Conservation (phyloP, 495 filamentous ascomycete species). For the Tetracladium marchalianum region DNA sequence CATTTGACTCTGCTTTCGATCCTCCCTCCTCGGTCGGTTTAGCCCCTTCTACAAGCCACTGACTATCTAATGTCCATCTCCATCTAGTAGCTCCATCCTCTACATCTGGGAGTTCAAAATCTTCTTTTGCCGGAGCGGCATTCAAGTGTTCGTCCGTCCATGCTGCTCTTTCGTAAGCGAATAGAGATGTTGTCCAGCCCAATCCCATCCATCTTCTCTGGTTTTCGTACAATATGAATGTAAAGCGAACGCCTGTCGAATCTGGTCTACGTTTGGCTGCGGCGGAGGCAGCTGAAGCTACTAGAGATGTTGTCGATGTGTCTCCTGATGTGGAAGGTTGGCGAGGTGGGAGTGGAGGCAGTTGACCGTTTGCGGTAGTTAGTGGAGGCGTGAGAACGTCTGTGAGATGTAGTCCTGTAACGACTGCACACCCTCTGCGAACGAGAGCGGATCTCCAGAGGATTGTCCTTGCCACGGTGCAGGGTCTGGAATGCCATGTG, state of each 20-base stretch:
- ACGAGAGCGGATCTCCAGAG: conserved; percentile 79
- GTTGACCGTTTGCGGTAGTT: not conserved
- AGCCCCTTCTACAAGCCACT: conserved; percentile 83
- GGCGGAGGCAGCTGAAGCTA: conserved; percentile 37
- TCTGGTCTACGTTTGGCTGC: conserved; percentile 38
- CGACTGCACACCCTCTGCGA: conserved; percentile 49
- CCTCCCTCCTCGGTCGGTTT: conserved; percentile 36
- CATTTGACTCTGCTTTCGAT: conserved; percentile 28
- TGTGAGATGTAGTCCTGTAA: conserved; percentile 74
- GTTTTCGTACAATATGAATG: conserved; percentile 93
- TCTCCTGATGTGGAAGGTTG: conserved; percentile 31
- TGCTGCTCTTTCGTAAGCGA: conserved; percentile 76
- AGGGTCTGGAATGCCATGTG: conserved; percentile 85
- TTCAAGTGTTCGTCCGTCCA: conserved; percentile 98
- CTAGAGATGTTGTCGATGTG: conserved; percentile 25
- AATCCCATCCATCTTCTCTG: conserved; percentile 91
- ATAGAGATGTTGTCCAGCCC: conserved; percentile 86
- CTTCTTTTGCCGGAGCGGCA: conserved; percentile 60
- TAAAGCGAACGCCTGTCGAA: conserved; percentile 78
- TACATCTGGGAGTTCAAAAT: conserved; percentile 81
- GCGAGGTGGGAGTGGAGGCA: conserved; percentile 20
- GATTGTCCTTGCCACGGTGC: conserved; percentile 74
- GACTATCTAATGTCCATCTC: conserved; percentile 77
- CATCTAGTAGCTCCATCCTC: conserved; percentile 71
- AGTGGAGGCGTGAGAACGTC: conserved; percentile 6